These are phyloP conservation scores for Bondarzewia mesenterica DNA, from an alignment of 1,284 basidiomycete species.

Conservation along the genomic window DNA sequence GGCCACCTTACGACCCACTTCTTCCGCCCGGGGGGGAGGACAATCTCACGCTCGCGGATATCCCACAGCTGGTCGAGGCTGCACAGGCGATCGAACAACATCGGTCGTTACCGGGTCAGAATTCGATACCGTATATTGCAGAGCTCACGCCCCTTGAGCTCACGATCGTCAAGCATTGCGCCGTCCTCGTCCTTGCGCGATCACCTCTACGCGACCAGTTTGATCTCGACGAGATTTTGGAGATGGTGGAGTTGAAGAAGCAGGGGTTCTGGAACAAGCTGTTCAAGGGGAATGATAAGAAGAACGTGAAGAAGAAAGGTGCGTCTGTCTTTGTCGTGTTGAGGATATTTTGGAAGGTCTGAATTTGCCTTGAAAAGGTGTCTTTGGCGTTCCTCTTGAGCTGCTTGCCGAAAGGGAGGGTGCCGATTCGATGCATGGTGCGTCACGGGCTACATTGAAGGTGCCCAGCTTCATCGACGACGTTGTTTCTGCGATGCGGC, in stretches of 20 bases:
- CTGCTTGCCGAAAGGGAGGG: conserved; percentile 93
- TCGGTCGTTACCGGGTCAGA: conserved; percentile 69
- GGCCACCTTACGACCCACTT: conserved; percentile 4
- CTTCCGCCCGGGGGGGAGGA: conserved; percentile 46
- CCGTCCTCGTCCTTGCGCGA: conserved; percentile 74
- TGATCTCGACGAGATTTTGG: conserved; percentile 88
- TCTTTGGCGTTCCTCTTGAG: conserved; percentile 92
- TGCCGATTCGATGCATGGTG: conserved; percentile 87
- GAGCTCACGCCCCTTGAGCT: conserved; percentile 82
- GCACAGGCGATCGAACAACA: conserved; percentile 86
- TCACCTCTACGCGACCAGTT: conserved; percentile 77
- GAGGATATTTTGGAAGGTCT: conserved; percentile 1
- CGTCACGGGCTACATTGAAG: conserved; percentile 77
- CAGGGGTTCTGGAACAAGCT: conserved; percentile 95
- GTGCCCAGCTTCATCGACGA: conserved; percentile 98
- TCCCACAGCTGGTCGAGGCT: conserved; percentile 87
- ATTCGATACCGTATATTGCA: conserved; percentile 72
- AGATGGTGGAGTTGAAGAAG: conserved; percentile 91
- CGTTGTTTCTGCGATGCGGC: conserved; percentile 95
- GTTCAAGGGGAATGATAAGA: conserved; percentile 89
- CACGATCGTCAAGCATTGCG: conserved; percentile 89
- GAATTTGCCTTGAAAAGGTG: conserved; percentile 46
- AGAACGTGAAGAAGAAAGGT: conserved; percentile 88
- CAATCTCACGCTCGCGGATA: conserved; percentile 92
- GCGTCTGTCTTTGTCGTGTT: conserved; percentile 17